These are phyloP conservation scores for Somion occarium DNA, from an alignment of 1,284 basidiomycete genomes.

Conservation along the genomic window DNA sequence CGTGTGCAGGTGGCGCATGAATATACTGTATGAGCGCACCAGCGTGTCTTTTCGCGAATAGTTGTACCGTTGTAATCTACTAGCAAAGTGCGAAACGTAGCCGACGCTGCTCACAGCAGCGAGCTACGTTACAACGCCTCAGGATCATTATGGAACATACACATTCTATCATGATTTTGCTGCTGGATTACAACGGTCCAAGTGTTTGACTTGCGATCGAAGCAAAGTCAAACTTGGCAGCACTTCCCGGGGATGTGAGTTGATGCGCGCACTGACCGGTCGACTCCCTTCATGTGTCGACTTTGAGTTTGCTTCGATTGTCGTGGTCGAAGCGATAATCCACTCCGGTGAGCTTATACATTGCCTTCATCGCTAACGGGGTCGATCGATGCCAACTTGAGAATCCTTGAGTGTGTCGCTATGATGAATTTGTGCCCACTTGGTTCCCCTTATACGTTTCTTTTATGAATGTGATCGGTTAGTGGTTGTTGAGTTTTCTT, in stretches of 20 bases:
- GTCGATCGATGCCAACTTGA: too few species aligned
- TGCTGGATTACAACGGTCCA: slow-evolving; percentile 17
- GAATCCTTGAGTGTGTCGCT: too few species aligned
- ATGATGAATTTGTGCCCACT: too few species aligned
- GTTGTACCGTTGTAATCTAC: slow-evolving; percentile 20
- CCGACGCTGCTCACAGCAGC: slow-evolving; percentile 4
- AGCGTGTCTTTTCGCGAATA: background rate
- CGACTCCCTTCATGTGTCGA: too few species aligned
- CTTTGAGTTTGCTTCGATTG: background rate
- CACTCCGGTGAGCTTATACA: too few species aligned
- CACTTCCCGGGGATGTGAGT: too few species aligned
- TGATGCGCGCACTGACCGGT: background rate
- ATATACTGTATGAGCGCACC: background rate
- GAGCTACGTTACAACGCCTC: background rate
- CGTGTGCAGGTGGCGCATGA: slow-evolving; percentile 1
- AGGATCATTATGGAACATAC: background rate
- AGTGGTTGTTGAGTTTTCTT: too few species aligned
- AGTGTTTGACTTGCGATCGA: slow-evolving; percentile 2
- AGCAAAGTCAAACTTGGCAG: slow-evolving; percentile 1
- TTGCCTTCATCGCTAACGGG: too few species aligned
- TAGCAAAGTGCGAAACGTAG: background rate
- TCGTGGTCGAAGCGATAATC: background rate
- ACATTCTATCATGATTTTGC: slow-evolving; percentile 1
- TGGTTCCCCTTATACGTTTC: too few species aligned
- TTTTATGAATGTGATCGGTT: too few species aligned